Base-by-base conservation (phyloP, 208 protist genomes). In the Porcisia hertigi region DNA sequence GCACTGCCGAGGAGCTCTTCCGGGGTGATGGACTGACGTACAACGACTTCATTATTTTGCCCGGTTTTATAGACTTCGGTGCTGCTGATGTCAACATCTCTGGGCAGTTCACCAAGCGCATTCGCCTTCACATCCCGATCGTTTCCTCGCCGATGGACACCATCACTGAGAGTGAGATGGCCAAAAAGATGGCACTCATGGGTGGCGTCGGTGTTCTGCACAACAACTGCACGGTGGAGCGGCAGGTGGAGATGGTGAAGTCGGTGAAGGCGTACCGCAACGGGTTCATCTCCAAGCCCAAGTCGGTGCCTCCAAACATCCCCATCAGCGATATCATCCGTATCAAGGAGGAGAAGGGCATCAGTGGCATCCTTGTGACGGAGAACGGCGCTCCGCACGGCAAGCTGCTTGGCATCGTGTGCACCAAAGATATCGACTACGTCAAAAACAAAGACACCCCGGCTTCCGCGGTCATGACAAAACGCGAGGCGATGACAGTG, bases 361-460 rank as follows among this genome's bases (percentile, higher is more conserved):
- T 99, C 87, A 97, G 94, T 45, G 98, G 98, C 64, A 98, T 99
- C 77, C 94, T 99, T 20, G 97, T 99, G 49, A 99, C 98, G 8
- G 96, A 98, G 52, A 92, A 86, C 66, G 98, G 98, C 60, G 81
- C 91, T 70, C 94, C 98, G 65, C 88, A 97, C 76, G 92, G 95
- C 45, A 96, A 98, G 85, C 88, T 99, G 11, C 80, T 99, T 25
- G 98, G 98, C 66, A 98, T 99, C 23, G 97, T 99, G 41, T 99
- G 98, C 76, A 90, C 89, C 25, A 98, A 98, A 78, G 99, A 99
- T 80, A 96, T 99, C 67, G 98, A 99, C 89, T 99, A 99, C 82
- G 86, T 99, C 41, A 92, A 97, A 77, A 92, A 99, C 83, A 84
- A 87, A 71, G 77, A 69, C 23, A 87, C 83, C 2, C 83, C 82